Evolutionary conservation across 2,329 filamentous ascomycete species (phyloP).

Genomic region (Aspergillus tamarii): DNA sequence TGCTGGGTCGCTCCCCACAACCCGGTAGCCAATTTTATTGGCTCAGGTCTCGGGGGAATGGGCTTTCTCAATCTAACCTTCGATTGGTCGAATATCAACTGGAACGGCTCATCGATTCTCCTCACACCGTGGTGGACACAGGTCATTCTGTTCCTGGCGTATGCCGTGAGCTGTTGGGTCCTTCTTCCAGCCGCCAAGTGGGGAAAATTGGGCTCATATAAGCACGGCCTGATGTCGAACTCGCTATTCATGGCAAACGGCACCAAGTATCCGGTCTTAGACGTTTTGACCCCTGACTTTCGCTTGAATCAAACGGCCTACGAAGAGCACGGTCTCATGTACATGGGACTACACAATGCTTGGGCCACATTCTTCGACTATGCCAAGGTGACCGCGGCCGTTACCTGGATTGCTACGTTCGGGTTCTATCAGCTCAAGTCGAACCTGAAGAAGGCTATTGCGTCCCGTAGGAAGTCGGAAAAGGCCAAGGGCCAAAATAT

Average conservation of each 20-base stretch:
- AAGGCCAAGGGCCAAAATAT: constrained; percentile 41
- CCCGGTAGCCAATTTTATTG: constrained; percentile 62
- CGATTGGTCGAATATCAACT: constrained; percentile 65
- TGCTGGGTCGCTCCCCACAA: constrained; percentile 67
- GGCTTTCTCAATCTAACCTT: constrained; percentile 63
- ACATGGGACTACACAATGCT: constrained; percentile 60
- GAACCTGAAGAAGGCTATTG: constrained; percentile 50
- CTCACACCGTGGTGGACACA: constrained; percentile 64
- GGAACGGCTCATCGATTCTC: constrained; percentile 51
- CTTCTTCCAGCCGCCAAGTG: constrained; percentile 63
- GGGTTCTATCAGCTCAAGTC: constrained; percentile 53
- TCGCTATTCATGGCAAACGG: constrained; percentile 56
- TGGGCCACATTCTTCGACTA: constrained; percentile 66
- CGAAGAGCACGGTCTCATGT: constrained; percentile 56
- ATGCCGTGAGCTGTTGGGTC: constrained; percentile 61
- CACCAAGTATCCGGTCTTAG: constrained; percentile 48
- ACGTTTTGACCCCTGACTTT: constrained; percentile 48
- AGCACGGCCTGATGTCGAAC: constrained; percentile 62
- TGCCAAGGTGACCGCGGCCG: constrained; percentile 60
- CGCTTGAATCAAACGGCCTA: constrained; percentile 54
- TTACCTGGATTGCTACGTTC: constrained; percentile 63
- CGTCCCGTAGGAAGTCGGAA: constrained; percentile 36
- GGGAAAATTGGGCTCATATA: constrained; percentile 57
- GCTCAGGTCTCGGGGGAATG: constrained; percentile 65
- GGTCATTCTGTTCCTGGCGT: constrained; percentile 60